Evolutionary conservation across 305 asterid species (phyloP).

Genomic region (Rubia peregrina): DNA sequence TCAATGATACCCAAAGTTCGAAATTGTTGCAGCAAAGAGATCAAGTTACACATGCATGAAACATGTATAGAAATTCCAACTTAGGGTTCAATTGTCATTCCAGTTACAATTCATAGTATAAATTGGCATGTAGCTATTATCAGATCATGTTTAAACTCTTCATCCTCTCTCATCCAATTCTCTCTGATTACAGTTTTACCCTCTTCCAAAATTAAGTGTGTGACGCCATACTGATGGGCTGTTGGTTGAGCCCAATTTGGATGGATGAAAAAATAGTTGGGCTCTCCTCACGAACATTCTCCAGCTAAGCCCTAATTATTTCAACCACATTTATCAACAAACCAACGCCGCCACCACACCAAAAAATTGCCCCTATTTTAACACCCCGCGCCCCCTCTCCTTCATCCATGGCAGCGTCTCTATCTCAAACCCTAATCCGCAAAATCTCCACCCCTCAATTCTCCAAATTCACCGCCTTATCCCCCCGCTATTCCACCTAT

Average conservation of each 20-base stretch:
- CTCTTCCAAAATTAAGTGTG: no score
- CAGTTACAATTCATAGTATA: no score
- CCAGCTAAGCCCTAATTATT: conserved; percentile 1
- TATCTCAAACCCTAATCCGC: conserved; percentile 35
- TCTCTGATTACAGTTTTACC: no score
- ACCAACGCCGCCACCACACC: not conserved
- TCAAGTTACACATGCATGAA: no score
- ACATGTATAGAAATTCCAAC: no score
- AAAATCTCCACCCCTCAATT: conserved; percentile 3
- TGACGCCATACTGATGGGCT: no score
- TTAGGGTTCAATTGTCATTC: no score
- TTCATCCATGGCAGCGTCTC: conserved; percentile 18
- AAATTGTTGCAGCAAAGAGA: no score
- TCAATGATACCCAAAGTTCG: no score
- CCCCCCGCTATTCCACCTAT: not conserved
- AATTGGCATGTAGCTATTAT: no score
- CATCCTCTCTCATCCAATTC: no score
- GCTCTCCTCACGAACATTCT: not conserved
- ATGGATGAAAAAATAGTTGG: not conserved
- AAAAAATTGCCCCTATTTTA: not conserved
- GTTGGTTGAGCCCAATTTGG: not conserved
- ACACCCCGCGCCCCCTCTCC: not conserved
- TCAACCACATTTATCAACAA: not conserved
- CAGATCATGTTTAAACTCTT: no score
- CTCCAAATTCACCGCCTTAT: not conserved